Evolutionary conservation across 208 protist genomes (phyloP).

Genomic region (Crithidia brevicula): DNA sequence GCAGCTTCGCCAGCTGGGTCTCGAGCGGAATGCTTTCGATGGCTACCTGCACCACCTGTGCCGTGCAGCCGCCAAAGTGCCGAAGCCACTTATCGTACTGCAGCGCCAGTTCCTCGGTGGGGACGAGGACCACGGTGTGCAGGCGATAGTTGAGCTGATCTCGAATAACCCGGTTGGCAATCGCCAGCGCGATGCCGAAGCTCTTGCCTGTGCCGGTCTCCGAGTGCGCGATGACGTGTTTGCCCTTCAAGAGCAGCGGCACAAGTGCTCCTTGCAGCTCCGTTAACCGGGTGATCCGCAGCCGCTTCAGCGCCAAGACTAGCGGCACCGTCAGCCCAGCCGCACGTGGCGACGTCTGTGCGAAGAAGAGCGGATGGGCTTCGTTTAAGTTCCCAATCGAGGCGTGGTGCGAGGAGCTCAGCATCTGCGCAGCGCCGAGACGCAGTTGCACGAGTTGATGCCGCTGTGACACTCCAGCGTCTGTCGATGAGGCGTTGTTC

Average conservation of each 20-base stretch:
- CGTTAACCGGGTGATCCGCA: constrained; percentile 77
- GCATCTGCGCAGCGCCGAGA: constrained; percentile 81
- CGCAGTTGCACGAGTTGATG: constrained; percentile 73
- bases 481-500: background rate
- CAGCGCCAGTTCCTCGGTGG: constrained; percentile 83
- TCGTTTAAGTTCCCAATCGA: constrained; percentile 78
- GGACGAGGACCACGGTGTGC: constrained; percentile 88
- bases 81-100: constrained; percentile 93
- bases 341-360: constrained; percentile 68
- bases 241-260: constrained; percentile 83
- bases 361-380: constrained; percentile 86
- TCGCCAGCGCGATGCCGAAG: constrained; percentile 88
- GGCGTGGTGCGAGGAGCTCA: constrained; percentile 59
- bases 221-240: constrained; percentile 90
- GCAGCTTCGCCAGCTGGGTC: constrained; percentile 75
- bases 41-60: constrained; percentile 81
- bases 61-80: constrained; percentile 78
- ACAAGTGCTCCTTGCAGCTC: constrained; percentile 89
- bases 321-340: constrained; percentile 80
- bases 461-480: constrained; percentile 35
- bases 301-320: constrained; percentile 63
- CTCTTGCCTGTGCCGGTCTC: constrained; percentile 91
- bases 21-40: constrained; percentile 81
- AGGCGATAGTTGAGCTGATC: constrained; percentile 88
- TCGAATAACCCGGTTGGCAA: constrained; percentile 84